Evolutionary conservation across 768 basidiomycete species (phyloP).

Genomic region (Punctularia strigosozonata): DNA sequence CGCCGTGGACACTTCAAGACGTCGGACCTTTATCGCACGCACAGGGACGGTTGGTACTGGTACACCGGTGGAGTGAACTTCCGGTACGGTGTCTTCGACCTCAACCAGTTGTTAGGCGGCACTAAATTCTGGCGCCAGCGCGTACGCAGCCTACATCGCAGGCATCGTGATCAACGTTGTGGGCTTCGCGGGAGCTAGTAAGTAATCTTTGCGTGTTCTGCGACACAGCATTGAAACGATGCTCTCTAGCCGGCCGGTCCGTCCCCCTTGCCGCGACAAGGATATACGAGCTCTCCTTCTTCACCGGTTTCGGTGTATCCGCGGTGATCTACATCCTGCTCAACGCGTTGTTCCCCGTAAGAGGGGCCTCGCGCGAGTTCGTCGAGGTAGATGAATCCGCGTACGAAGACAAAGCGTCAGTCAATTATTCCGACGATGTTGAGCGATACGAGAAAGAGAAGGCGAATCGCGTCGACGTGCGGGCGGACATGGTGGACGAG

Average conservation of each 20-base stretch:
- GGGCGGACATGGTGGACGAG: too few relatives aligned
- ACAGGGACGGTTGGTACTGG: constrained; percentile 56
- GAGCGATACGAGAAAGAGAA: too few relatives aligned
- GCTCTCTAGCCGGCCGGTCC: constrained; percentile 32
- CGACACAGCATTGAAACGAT: neutral
- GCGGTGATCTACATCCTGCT: constrained; percentile 48
- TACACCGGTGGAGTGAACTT: constrained; percentile 69
- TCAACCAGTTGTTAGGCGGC: neutral
- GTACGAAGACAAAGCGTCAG: too few relatives aligned
- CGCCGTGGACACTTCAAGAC: constrained; percentile 62
- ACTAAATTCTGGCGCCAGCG: constrained; percentile 21
- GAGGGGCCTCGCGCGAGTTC: constrained; percentile 34
- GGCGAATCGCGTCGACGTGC: too few relatives aligned
- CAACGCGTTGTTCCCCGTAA: constrained; percentile 50
- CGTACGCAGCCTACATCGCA: constrained; percentile 54
- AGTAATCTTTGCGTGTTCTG: constrained; percentile 12
- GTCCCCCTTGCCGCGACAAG: constrained; percentile 63
- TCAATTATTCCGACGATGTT: too few relatives aligned
- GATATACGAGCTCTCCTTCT: constrained; percentile 70
- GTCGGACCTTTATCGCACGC: constrained; percentile 51
- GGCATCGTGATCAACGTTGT: constrained; percentile 78
- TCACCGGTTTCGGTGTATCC: constrained; percentile 72
- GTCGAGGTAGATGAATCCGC: constrained; percentile 45
- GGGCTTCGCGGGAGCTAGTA: constrained; percentile 68
- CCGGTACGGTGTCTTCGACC: constrained; percentile 27